Base-by-base conservation (phyloP, 129 eudicot species). In the Pittosporum tobira region DNA sequence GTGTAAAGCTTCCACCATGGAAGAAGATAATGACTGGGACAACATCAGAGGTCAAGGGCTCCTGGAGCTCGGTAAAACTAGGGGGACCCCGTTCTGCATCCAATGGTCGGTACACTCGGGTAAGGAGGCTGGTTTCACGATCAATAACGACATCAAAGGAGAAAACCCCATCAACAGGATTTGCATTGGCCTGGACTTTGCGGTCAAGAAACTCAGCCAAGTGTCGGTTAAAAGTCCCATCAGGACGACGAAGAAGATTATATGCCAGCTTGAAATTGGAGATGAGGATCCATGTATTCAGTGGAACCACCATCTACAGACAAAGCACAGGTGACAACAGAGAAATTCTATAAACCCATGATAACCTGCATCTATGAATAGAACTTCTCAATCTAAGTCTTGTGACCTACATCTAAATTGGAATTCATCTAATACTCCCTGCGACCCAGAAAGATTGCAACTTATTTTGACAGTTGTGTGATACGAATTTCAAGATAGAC, bases 1-100 rank as follows among this genome's bases (percentile, higher is more conserved):
- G 88, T 1, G 84, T 84, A 78, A 82, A 82, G 63, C 84, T 82
- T 57, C 88, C 88, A 2, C 88, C 88, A 48, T 82, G 88, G 64
- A 82, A 82, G 76, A 82, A 82, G 14, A 82, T 65, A 48, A 82
- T 82, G 36, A 82, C 81, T 0, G 88, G 88, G 22, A 82, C 81
- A 28, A 77, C 9, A 7, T 78, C 79, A 2, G 84, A 24, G 2
- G 56, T 65, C 25, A 78, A 62, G 2, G 88, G 88, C 30, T 68
- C 71, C 23, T 74, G 73, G 1, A 82, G 76, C 5, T 71, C 74
- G 5, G 48, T 19, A 21, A 74, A 37, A 42, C 47, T 52, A 19
- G 71, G 66, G 1, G 25, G 56, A 19, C 49, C 72, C 21, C 19
- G 59, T 53, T 63, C 78, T 4, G 73, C 21, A 10, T 70, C 51